Conservation (phyloP, 441 rosid genomes). For the Populus tomentosa region DNA sequence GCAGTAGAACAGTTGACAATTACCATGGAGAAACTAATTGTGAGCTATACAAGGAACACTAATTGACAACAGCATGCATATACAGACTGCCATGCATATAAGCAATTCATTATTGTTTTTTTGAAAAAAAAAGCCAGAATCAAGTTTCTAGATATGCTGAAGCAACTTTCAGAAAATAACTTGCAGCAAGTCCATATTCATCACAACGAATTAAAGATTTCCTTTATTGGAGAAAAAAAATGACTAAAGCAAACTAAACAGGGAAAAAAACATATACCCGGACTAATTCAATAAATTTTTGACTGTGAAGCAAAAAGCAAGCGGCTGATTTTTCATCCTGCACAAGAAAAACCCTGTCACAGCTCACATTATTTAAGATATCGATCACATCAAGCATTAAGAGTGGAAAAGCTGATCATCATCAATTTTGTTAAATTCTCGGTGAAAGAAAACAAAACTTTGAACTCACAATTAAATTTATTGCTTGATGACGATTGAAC, state of each 20-base stretch:
- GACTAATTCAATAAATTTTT: constrained; percentile 81
- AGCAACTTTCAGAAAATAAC: not conserved
- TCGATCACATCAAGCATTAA: not conserved
- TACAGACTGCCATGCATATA: not conserved
- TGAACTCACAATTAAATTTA: not conserved
- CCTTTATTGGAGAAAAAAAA: not conserved
- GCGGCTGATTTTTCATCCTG: constrained; percentile 93
- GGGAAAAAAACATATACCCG: constrained; percentile 61
- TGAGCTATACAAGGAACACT: not conserved
- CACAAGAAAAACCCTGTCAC: constrained; percentile 23
- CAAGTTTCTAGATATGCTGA: not conserved
- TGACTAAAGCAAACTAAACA: constrained; percentile 3
- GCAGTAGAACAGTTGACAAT: not conserved
- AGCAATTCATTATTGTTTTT: not conserved
- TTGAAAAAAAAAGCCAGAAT: not conserved
- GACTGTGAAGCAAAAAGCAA: constrained; percentile 87
- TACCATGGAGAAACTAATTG: not conserved
- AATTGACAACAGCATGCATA: not conserved
- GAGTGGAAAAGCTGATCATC: not conserved
- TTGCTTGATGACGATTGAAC: not conserved
- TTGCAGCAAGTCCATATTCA: not conserved
- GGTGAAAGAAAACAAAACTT: not conserved
- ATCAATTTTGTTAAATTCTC: not conserved
- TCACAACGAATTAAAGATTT: not conserved
- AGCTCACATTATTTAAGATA: not conserved